Evolutionary conservation across 2,329 filamentous ascomycete genomes (phyloP), one percentile per base, ranked within the genome.

Genomic region (Sordariomycetes sp.): DNA sequence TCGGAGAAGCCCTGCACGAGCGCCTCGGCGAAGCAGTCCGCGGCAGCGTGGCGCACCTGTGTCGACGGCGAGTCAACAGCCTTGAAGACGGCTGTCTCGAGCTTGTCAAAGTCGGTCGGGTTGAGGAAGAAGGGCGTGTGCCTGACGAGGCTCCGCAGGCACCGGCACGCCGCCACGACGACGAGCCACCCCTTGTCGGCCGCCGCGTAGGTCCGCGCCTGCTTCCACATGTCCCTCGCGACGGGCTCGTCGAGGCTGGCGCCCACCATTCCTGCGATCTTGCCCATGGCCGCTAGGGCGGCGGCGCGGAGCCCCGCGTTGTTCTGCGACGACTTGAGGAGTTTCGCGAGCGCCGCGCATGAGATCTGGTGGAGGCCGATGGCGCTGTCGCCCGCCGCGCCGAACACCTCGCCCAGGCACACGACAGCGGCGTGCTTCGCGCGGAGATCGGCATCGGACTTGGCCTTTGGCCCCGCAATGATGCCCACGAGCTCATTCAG

Each of bases 181-280:
- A 92, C 90, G 36, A 95, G 77, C 2, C 84, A 78, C 3, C 90
- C 88, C 70, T 94, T 97, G 69, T 99, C 95, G 59, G 77, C 78
- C 0, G 84, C 78, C 32, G 87, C 87, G 63, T 87, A 80, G 69
- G 79, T 89, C 61, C 94, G 84, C 28, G 85, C 86, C 68, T 92
- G 88, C 70, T 96, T 99, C 90, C 90, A 97, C 17, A 95, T 82
- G 68, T 96, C 91, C 65, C 90, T 84, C n/a, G 88, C 88, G 42
- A 91, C 77, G 57, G 75, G 76, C 69, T 99, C 94, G 64, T 99
- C 94, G 64, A 92, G 78, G 60, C 89, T 90, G 5, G 78, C 76
- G 57, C 81, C 80, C 32, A 96, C 82, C 69, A 91, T 92, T 59
- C 78, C 79, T 28, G 86, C 77, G 48, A 96, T 80, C 72, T 90